A percentile compares a stretch with the other conserved stretches of the same genome.
Conservation (phyloP, 805 yeast species). For the Candida rishiriensis region DNA sequence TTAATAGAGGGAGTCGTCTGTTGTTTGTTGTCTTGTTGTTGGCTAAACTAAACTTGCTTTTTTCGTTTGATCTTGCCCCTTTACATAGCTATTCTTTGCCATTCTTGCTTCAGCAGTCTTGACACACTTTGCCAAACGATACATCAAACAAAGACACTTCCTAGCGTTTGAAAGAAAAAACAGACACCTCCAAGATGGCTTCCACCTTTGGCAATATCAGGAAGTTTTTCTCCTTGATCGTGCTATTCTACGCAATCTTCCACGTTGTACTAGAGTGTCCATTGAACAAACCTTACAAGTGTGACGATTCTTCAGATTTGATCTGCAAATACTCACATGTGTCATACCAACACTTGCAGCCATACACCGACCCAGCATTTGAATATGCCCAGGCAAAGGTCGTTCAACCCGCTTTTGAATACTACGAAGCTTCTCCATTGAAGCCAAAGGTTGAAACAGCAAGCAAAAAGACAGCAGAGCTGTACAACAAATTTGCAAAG, state of each 20-base stretch:
- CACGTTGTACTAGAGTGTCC: conserved; percentile 25
- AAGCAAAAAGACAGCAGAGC: not conserved
- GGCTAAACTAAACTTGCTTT: too few relatives aligned
- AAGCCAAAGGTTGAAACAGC: conserved; percentile 20
- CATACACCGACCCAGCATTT: conserved; percentile 14
- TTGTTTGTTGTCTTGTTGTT: too few relatives aligned
- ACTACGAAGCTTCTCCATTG: conserved; percentile 19
- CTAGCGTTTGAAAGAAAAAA: too few relatives aligned
- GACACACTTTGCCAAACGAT: too few relatives aligned
- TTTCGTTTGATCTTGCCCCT: too few relatives aligned
- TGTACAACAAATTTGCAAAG: conserved; percentile 13
- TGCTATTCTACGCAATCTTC: conserved; percentile 13
- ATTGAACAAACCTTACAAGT: conserved; percentile 11
- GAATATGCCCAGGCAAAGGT: conserved; percentile 9
- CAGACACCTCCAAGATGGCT: conserved; percentile 4
- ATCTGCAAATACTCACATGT: conserved; percentile 21
- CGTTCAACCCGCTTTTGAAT: conserved; percentile 8
- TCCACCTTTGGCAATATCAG: conserved; percentile 11
- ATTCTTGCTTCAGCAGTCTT: too few relatives aligned
- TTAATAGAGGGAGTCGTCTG: too few relatives aligned
- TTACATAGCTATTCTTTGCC: too few relatives aligned
- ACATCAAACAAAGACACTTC: too few relatives aligned
- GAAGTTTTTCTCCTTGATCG: conserved; percentile 11
- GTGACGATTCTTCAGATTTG: conserved; percentile 10
- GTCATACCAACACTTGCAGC: conserved; percentile 15